phyloP scores from a whole-genome alignment of 495 filamentous ascomycete species.

The Tuber melanosporum region DNA sequence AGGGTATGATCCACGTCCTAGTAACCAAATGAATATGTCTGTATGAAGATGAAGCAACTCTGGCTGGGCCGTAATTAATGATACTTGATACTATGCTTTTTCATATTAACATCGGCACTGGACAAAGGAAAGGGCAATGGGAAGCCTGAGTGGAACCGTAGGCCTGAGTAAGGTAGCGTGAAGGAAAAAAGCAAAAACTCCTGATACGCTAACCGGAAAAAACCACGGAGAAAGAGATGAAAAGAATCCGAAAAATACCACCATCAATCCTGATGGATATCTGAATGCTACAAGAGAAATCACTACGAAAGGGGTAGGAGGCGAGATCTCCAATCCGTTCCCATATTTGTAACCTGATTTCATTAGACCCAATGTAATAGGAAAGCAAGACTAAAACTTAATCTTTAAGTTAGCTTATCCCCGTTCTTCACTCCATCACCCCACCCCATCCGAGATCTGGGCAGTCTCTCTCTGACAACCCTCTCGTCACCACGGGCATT shows the following conservation, averaged over 20 bases:
- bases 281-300: neutral
- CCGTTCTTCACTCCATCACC: neutral
- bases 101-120: neutral
- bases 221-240: neutral
- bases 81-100: constrained; percentile 6
- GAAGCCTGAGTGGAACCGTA: neutral
- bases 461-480: constrained; percentile 26
- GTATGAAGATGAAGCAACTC: constrained; percentile 50
- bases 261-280: neutral
- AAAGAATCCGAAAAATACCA: constrained; percentile 6
- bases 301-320: neutral
- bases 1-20: constrained; percentile 84
- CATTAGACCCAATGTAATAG: neutral
- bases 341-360: neutral
- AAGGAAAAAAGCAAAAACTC: constrained; percentile 16
- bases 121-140: neutral
- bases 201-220: constrained; percentile 17
- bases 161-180: constrained; percentile 4
- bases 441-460: constrained; percentile 13
- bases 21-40: constrained; percentile 95
- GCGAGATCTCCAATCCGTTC: constrained; percentile 7
- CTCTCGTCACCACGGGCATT: constrained; percentile 14
- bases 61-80: neutral
- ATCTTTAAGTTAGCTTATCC: constrained; percentile 14
- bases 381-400: neutral